Base-by-base conservation (phyloP, 345 rosid genomes). In the Eucalyptus pauciflora region DNA sequence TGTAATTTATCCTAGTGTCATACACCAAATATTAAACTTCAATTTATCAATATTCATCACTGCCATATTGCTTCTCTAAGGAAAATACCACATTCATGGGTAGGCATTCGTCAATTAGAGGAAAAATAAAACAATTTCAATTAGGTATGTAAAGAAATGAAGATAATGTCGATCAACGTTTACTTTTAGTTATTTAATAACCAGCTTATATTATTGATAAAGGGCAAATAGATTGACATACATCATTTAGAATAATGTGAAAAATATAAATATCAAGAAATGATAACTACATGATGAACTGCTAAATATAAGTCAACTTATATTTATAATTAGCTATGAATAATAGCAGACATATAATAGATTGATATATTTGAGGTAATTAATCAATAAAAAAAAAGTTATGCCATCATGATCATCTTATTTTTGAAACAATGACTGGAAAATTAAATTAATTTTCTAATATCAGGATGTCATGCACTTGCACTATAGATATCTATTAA, bases 291-390 rank as follows among this genome's bases (percentile, higher is more conserved):
- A 56, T 56, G 62, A 0, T 56, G 6, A 56, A 56, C 62, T 24
- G 13, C 6, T 56, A 56, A 56, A 56, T 24, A 56, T 24, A 56
- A 56, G 29, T 2, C 62, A 24, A 56, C 62, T 56, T 56, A 56
- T 64, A 14, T 64, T 13, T 64, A n/a, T 29, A 64, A n/a, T 64
- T 64, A 14, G 71, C 37, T 14, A 2, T n/a, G 71, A 14, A 64
- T 64, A 64, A n/a, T 3, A 14, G 5, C 10, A n/a, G 0, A 64
- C 18, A 13, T 0, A n/a, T 4, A 3, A 64, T 64, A 64, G 71
- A n/a, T n/a, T 4, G 37, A n/a, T 13, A 62, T 29, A 62, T 62
- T 64, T 14, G 71, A 13, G 37, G 10, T n/a, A 64, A 29, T 64
- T n/a, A 13, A 24, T 56, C 62, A 56, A 56, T 24, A 2, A 56